These are phyloP conservation scores for Panaeolus papilionaceus DNA, from an alignment of 768 basidiomycete species.

Conservation along the genomic window DNA sequence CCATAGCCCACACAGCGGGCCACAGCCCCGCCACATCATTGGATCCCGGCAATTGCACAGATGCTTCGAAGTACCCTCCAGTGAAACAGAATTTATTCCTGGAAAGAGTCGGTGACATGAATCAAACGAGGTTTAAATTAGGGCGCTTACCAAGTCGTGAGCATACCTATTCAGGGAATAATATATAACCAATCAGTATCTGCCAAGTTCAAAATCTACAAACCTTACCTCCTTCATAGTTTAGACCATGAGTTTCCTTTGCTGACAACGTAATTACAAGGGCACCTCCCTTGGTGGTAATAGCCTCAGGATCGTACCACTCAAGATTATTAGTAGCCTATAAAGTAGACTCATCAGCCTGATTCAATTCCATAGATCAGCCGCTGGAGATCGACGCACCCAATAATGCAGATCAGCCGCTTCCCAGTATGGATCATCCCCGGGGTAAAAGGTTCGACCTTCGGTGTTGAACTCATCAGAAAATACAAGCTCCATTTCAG, in stretches of 20 bases:
- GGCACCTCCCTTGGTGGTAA: constrained; percentile 74
- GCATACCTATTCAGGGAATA: constrained; percentile 43
- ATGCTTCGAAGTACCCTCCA: constrained; percentile 75
- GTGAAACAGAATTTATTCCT: constrained; percentile 94
- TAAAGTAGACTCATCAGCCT: constrained; percentile 18
- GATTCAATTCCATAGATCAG: background rate
- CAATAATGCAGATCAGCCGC: constrained; percentile 83
- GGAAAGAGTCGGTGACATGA: constrained; percentile 20
- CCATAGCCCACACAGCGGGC: constrained; percentile 87
- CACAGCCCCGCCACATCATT: constrained; percentile 71
- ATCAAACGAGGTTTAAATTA: background rate
- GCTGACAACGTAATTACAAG: constrained; percentile 75
- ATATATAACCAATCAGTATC: constrained; percentile 3
- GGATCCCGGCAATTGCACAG: constrained; percentile 68
- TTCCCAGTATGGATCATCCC: constrained; percentile 88
- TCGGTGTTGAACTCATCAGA: constrained; percentile 81
- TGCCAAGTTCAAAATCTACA: constrained; percentile 20
- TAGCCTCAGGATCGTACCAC: constrained; percentile 87
- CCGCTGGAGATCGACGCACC: constrained; percentile 39
- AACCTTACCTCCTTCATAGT: constrained; percentile 69
- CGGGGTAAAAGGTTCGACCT: constrained; percentile 78
- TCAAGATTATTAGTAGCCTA: constrained; percentile 71
- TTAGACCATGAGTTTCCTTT: constrained; percentile 69
- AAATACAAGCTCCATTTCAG: constrained; percentile 63
- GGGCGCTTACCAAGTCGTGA: constrained; percentile 48